Evolutionary conservation across 192 early-diverging fungal genomes (phyloP).

Genomic region (Coemansia sp.): DNA sequence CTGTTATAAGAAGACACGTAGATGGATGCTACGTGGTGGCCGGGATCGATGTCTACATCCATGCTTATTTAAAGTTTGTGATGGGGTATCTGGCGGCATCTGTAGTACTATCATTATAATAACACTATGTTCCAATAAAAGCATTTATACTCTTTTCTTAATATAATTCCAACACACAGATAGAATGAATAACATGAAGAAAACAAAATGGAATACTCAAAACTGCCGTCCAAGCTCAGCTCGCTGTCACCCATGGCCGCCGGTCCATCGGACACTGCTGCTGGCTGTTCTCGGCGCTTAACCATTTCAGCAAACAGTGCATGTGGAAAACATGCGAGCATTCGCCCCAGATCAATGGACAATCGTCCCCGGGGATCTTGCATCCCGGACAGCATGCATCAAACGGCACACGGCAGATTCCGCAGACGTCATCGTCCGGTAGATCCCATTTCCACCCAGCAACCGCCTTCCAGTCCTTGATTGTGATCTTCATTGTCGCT

Average conservation of each 20-base stretch:
- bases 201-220: background rate
- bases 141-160: background rate
- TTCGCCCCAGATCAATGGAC: constrained; percentile 84
- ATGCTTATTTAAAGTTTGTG: background rate
- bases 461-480: constrained; percentile 69
- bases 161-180: background rate
- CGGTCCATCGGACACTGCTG: constrained; percentile 90
- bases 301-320: constrained; percentile 89
- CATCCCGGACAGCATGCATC: constrained; percentile 85
- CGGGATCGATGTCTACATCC: background rate
- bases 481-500: constrained; percentile 40
- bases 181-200: background rate
- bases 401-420: constrained; percentile 85
- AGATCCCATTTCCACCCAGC: constrained; percentile 90
- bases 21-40: background rate
- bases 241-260: constrained; percentile 65
- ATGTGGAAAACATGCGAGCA: constrained; percentile 93
- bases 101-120: background rate
- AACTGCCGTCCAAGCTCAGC: constrained; percentile 6
- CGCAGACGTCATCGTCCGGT: constrained; percentile 82
- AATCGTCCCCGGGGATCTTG: constrained; percentile 85
- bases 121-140: too few species aligned
- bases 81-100: background rate
- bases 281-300: constrained; percentile 66
- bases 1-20: background rate